Evolutionary conservation across 2,329 filamentous ascomycete species (phyloP), one percentile per base, ranked within the genome.

Genomic region (Trematosphaeria pertusa): DNA sequence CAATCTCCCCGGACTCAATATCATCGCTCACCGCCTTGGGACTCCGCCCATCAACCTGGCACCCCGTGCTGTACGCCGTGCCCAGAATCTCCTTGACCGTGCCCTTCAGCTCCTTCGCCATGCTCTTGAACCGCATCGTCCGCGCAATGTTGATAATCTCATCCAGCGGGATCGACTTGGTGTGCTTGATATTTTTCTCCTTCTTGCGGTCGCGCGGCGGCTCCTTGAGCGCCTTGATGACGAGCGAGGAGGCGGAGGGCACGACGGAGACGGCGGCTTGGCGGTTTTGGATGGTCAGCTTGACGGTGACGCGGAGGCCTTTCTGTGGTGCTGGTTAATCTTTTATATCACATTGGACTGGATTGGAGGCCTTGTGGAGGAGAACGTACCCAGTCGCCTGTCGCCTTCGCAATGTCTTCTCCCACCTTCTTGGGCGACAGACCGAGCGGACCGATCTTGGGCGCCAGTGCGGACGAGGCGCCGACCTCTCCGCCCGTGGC

Each of bases 171-270:
- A 99, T 85, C 44, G 91, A 97, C 87, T 97, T 97, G 83, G 83
- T 90, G 86, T 99, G 94, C 87, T 97, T 97, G 81, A 99, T 97
- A 85, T 99, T 97, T 88, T 99, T 99, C 85, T 97, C 93, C 91
- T 99, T 99, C 87, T 99, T 97, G 73, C 94, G 88, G 82, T 99
- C 94, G 69, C 94, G 89, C 56, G 94, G 94, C 64, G 94, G 94
- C 84, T 99, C 94, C 86, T 99, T 99, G 67, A 99, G 85, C 54
- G 94, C 94, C 82, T 91, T 94, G 84, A 99, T 97, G 80, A 99
- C 90, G 61, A 99, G 88, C 47, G 94, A 96, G 17, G 93, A 97
- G 59, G 94, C 94, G 50, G 93, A 96, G 61, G 94, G 94, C 58
- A 99, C 94, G 69, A 99, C 94, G 48, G 94, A 97, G 73, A 99